A percentile compares a stretch with the other conserved stretches of the same genome.
Evolutionary conservation across 1,139 yeast genomes (phyloP).

Genomic region (Zygosaccharomyces sapae): DNA sequence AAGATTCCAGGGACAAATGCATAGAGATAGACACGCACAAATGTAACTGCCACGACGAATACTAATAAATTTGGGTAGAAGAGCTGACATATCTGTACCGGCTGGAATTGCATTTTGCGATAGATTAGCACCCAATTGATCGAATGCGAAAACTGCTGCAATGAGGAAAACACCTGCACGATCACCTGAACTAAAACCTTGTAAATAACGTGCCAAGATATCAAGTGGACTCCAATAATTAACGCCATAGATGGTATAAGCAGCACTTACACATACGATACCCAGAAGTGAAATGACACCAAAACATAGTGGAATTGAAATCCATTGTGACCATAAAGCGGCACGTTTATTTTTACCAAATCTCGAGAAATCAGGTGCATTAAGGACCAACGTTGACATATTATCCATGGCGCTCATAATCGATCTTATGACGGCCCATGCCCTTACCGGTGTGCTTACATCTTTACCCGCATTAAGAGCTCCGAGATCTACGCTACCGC

Average conservation of each 20-base stretch:
- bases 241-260: conserved; percentile 61
- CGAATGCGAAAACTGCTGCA: conserved; percentile 69
- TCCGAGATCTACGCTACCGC: conserved; percentile 30
- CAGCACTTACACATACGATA: conserved; percentile 77
- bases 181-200: conserved; percentile 59
- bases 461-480: conserved; percentile 38
- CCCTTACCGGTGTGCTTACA: conserved; percentile 44
- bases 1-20: conserved; percentile 86
- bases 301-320: conserved; percentile 71
- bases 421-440: conserved; percentile 77
- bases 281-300: conserved; percentile 81
- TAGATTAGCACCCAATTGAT: conserved; percentile 84
- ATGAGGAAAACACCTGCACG: conserved; percentile 85
- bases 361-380: conserved; percentile 90
- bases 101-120: conserved; percentile 86
- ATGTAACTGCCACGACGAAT: conserved; percentile 79
- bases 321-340: conserved; percentile 50
- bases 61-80: conserved; percentile 72
- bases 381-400: conserved; percentile 78
- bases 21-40: conserved; percentile 72
- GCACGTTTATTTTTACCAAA: conserved; percentile 58
- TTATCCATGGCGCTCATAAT: conserved; percentile 77
- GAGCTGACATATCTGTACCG: conserved; percentile 85
- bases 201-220: conserved; percentile 60
- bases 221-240: conserved; percentile 85